A percentile compares a stretch with the other conserved stretches of the same genome.
Evolutionary conservation across 768 basidiomycete genomes (phyloP).

Genomic region (Russula vinacea): DNA sequence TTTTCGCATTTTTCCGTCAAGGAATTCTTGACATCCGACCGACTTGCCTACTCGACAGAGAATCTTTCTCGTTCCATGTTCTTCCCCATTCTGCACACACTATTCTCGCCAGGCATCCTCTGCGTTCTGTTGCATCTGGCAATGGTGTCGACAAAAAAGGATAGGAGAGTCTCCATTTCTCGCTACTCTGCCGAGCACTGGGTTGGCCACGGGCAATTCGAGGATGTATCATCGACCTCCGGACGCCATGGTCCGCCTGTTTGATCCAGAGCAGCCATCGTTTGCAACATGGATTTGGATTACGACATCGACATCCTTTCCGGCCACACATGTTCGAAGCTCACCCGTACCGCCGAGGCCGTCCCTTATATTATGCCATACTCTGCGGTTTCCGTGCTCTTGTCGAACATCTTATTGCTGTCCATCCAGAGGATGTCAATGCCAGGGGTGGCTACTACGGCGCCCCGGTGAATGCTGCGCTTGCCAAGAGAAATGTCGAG

Average conservation of each 20-base stretch:
- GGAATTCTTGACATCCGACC: conserved; percentile 18
- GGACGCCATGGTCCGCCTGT: background rate
- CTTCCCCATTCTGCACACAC: conserved; percentile 6
- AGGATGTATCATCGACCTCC: background rate
- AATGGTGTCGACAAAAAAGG: background rate
- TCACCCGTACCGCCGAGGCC: background rate
- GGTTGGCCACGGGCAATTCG: conserved; percentile 4
- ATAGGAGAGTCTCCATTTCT: background rate
- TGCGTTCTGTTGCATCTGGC: conserved; percentile 4
- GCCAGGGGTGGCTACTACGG: background rate
- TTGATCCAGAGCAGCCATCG: conserved; percentile 2
- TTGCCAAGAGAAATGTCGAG: background rate
- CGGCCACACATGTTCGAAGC: background rate
- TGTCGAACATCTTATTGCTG: background rate
- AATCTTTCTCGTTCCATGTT: conserved; percentile 12
- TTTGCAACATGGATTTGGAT: conserved; percentile 15
- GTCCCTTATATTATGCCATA: conserved; percentile 14
- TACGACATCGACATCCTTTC: conserved; percentile 9
- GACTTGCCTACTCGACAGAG: background rate
- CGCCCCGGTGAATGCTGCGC: background rate
- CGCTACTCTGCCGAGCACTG: conserved; percentile 14
- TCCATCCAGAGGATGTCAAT: background rate
- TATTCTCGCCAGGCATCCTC: conserved; percentile 10
- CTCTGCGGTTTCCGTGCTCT: conserved; percentile 11
- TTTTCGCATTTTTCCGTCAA: conserved; percentile 26